phyloP scores from a whole-genome alignment of 1,284 basidiomycete genomes.

The Leucocoprinus gongylophorus region DNA sequence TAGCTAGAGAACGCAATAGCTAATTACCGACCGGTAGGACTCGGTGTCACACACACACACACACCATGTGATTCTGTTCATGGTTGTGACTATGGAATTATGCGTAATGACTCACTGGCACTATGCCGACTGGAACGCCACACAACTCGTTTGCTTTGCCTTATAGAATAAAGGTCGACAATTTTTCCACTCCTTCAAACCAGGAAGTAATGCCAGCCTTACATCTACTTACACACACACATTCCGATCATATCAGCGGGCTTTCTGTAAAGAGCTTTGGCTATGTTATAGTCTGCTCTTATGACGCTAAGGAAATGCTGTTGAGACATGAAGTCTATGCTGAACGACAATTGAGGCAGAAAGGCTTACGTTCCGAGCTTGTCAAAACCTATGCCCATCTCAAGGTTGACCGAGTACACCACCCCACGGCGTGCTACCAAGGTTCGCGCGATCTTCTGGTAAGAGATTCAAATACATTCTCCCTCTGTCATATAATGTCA shows the following conservation, averaged over 20 bases:
- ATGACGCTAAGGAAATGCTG: constrained; percentile 78
- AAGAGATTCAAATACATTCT: not conserved
- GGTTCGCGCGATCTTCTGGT: constrained; percentile 63
- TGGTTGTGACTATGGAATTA: not conserved
- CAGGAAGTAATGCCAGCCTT: constrained; percentile 44
- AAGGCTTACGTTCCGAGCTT: constrained; percentile 47
- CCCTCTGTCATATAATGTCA: not conserved
- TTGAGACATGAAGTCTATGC: constrained; percentile 64
- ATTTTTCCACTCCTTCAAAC: constrained; percentile 46
- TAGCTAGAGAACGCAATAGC: not conserved
- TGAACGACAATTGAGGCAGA: constrained; percentile 51
- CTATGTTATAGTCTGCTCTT: constrained; percentile 64
- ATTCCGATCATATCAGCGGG: constrained; percentile 74
- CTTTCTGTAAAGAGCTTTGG: constrained; percentile 65
- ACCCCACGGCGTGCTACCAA: constrained; percentile 39
- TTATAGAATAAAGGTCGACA: constrained; percentile 77
- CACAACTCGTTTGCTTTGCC: constrained; percentile 58
- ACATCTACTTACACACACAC: constrained; percentile 77
- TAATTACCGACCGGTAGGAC: not conserved
- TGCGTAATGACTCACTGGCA: constrained; percentile 4
- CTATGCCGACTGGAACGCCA: constrained; percentile 67
- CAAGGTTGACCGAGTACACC: constrained; percentile 44
- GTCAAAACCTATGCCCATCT: constrained; percentile 63
- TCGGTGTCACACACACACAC: constrained; percentile 2
- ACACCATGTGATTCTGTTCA: not conserved